Evolutionary conservation across 1,139 yeast species (phyloP).

Genomic region (Kluyveromyces sp.): DNA sequence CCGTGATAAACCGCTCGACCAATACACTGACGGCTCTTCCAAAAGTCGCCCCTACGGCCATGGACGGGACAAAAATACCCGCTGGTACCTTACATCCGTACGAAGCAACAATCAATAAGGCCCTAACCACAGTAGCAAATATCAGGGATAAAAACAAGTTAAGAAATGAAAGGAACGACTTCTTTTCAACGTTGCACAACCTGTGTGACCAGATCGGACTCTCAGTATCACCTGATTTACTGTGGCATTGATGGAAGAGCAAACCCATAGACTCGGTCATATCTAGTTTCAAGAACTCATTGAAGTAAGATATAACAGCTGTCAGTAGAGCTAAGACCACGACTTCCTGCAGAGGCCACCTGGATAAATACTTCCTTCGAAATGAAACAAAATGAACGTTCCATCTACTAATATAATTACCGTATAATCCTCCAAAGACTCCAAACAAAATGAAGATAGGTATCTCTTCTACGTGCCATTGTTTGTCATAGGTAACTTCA

Average conservation of each 20-base stretch:
- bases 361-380: constrained; percentile 56
- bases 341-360: constrained; percentile 57
- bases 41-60: constrained; percentile 95
- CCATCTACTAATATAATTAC: constrained; percentile 70
- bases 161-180: constrained; percentile 24
- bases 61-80: constrained; percentile 92
- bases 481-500: constrained; percentile 74
- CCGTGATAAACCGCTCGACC: constrained; percentile 42
- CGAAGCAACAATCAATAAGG: constrained; percentile 67
- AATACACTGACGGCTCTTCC: constrained; percentile 72
- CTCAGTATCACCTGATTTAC: constrained; percentile 16
- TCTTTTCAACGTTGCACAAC: constrained; percentile 46
- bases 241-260: constrained; percentile 76
- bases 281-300: constrained; percentile 71
- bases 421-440: constrained; percentile 85
- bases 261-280: constrained; percentile 96
- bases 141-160: constrained; percentile 43
- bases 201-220: constrained; percentile 37
- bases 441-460: constrained; percentile 78
- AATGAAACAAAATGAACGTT: constrained; percentile 75
- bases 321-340: constrained; percentile 60
- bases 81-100: constrained; percentile 94
- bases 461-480: constrained; percentile 84
- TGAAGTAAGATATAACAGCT: constrained; percentile 73
- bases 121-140: constrained; percentile 68